Evolutionary conservation across 2,329 filamentous ascomycete genomes (phyloP).

Genomic region (Aureobasidium sp.): DNA sequence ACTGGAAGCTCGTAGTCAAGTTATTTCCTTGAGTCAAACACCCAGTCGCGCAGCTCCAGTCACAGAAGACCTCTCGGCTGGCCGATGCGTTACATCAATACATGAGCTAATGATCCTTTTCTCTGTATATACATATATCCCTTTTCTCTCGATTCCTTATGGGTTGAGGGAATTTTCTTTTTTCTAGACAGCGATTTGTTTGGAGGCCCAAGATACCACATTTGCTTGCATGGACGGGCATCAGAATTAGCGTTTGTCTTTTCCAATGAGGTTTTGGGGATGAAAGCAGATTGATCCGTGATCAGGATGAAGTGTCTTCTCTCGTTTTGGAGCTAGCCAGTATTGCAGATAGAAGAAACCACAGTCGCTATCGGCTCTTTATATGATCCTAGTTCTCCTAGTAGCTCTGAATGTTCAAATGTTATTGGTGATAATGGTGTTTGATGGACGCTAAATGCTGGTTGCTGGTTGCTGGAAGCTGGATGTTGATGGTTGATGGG

Average conservation of each 20-base stretch:
- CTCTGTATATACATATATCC: conserved; percentile 11
- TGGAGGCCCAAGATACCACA: conserved; percentile 2
- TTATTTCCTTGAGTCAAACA: neutral
- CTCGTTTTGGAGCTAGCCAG: neutral
- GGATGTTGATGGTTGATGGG: neutral
- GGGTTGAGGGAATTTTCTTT: neutral
- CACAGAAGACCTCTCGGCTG: neutral
- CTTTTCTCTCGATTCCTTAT: neutral
- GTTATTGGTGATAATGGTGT: neutral
- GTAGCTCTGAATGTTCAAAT: neutral
- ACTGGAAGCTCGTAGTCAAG: neutral
- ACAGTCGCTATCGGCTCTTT: neutral
- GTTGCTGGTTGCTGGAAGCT: neutral
- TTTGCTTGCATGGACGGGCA: conserved; percentile 8
- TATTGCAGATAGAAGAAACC: conserved; percentile 1
- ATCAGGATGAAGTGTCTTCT: neutral
- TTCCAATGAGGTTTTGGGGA: neutral
- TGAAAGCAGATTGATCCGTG: neutral
- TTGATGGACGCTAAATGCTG: neutral
- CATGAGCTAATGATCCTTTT: conserved; percentile 7
- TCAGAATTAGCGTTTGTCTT: conserved; percentile 2
- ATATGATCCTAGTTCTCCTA: neutral
- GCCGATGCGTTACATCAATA: conserved; percentile 3
- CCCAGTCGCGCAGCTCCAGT: neutral
- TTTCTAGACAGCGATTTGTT: neutral